phyloP scores from a whole-genome alignment of 306 rosid species.

The Ochetophila trinervis region DNA sequence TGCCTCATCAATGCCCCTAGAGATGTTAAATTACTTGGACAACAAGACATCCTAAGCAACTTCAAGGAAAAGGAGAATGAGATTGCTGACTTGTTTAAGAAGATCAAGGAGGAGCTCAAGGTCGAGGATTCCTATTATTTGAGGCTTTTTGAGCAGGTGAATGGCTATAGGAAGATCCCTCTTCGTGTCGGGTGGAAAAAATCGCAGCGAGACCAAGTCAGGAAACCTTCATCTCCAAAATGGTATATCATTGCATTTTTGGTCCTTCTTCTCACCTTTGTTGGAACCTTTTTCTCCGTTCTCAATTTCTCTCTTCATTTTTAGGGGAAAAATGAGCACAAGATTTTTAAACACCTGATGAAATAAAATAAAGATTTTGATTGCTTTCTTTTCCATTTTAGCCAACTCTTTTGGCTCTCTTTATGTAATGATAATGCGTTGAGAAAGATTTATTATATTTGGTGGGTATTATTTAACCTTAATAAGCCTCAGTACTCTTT shows the following conservation, averaged over 20 bases:
- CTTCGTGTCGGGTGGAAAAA: conserved; percentile 12
- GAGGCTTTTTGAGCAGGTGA: conserved; percentile 32
- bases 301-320: conserved; percentile 27
- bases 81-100: conserved; percentile 18
- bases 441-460: too few relatives aligned
- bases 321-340: not conserved
- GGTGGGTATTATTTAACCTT: too few relatives aligned
- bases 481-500: too few relatives aligned
- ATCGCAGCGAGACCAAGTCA: conserved; percentile 2
- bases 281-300: conserved; percentile 30
- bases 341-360: too few relatives aligned
- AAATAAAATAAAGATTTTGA: too few relatives aligned
- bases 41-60: conserved; percentile 23
- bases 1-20: conserved; percentile 21
- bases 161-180: conserved; percentile 9
- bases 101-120: conserved; percentile 17
- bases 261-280: conserved; percentile 31
- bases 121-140: conserved; percentile 31
- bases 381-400: too few relatives aligned
- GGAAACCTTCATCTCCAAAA: not conserved
- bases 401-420: too few relatives aligned
- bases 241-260: conserved; percentile 15
- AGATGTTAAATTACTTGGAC: conserved; percentile 38
- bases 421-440: too few relatives aligned
- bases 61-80: conserved; percentile 17